Base-by-base conservation (phyloP, 495 filamentous ascomycete genomes). In the Neurospora intermedia region DNA sequence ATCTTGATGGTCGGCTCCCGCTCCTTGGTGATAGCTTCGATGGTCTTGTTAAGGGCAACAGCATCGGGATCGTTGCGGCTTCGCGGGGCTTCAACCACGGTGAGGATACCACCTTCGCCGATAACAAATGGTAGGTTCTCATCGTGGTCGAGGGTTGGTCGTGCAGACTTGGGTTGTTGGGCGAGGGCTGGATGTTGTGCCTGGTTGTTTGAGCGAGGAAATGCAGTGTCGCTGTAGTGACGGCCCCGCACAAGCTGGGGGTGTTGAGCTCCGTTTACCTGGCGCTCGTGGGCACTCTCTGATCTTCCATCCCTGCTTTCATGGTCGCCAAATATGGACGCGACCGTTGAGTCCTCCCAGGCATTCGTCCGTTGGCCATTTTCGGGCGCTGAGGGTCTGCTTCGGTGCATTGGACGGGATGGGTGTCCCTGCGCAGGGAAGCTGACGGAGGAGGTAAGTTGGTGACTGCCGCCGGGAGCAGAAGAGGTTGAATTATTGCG, bases 311-410 rank as follows among this genome's bases (percentile, higher is more conserved):
- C 75, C 54, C 77, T 76, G 77, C 77, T 75, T 54, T 79, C 77
- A 69, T 69, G 73, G 54, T 80, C 79, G 72, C 74, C 77, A 75
- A 81, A 80, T 75, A 82, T 78, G 73, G 81, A 82, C 18, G 75
- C 80, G 6, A 82, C 76, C 0, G 81, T 80, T 27, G 81, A 82
- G 42, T 82, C 81, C 54, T 82, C 81, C 81, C 81, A 82, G 46
- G 77, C 78, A 69, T 81, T 80, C 70, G 54, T 35, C 27, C 54
- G 54, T 38, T 76, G 75, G 72, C 69, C 71, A 20, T 59, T 71
- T n/a, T 82, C 79, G 9, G 79, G 79, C 69, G 77, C 77, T 8
- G 76, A 74, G 9, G 78, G 77, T 72, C 77, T 74, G 23, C 75
- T 78, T 38, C 79, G 76, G 54, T 80, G 77, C 78, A 81, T 77